These are phyloP conservation scores for Wickerhamiella australiensis DNA, from an alignment of 805 yeast genomes.

Conservation along the genomic window DNA sequence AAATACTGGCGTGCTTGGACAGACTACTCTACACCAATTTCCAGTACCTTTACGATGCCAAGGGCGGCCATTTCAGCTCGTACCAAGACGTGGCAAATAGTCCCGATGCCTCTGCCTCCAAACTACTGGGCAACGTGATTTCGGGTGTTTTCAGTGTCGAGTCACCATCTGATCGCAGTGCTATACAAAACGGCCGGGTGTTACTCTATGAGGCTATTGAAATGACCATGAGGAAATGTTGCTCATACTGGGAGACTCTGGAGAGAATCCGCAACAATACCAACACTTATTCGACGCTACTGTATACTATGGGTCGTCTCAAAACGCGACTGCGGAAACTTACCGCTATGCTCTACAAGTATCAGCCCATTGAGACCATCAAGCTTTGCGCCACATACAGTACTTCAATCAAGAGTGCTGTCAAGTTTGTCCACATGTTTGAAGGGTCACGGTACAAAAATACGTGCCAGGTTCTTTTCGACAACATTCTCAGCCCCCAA, in stretches of 20 bases:
- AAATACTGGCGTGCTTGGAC: slow-evolving; percentile 9
- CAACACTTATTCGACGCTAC: slow-evolving; percentile 13
- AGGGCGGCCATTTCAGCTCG: background rate
- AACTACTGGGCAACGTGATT: slow-evolving; percentile 42
- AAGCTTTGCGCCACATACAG: slow-evolving; percentile 11
- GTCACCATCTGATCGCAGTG: slow-evolving; percentile 40
- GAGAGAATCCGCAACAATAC: slow-evolving; percentile 13
- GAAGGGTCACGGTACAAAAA: slow-evolving; percentile 19
- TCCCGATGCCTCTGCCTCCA: slow-evolving; percentile 29
- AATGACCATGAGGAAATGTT: slow-evolving; percentile 15
- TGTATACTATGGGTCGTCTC: slow-evolving; percentile 21
- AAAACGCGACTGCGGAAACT: slow-evolving; percentile 24
- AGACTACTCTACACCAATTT: slow-evolving; percentile 8
- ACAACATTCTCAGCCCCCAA: slow-evolving; percentile 8
- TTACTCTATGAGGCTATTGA: slow-evolving; percentile 16
- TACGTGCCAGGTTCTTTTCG: slow-evolving; percentile 17
- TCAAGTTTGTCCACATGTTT: slow-evolving; percentile 20
- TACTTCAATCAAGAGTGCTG: slow-evolving; percentile 14
- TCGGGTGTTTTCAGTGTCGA: slow-evolving; percentile 70
- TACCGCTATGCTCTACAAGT: slow-evolving; percentile 18
- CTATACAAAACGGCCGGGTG: slow-evolving; percentile 38
- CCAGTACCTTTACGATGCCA: slow-evolving; percentile 12
- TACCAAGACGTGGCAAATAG: slow-evolving; percentile 14
- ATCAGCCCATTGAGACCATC: slow-evolving; percentile 18
- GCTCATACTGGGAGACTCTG: slow-evolving; percentile 20